Percentiles rank a stretch among this genome's conserved stretches.
These are phyloP conservation scores for Pichia californica DNA, from an alignment of 805 yeast genomes.

Conservation along the genomic window DNA sequence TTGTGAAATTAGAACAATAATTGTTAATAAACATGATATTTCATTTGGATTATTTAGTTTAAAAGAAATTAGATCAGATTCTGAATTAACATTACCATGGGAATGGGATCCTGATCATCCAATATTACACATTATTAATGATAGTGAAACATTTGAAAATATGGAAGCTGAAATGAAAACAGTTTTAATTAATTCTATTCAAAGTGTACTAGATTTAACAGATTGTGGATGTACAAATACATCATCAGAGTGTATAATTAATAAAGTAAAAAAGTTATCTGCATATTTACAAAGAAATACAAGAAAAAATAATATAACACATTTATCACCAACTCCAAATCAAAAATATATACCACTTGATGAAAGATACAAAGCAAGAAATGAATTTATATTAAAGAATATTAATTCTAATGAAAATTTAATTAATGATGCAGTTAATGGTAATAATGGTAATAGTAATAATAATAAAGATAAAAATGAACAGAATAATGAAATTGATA, in stretches of 20 bases:
- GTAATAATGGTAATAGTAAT: background rate
- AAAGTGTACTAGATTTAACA: conserved; percentile 51
- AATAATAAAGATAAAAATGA: background rate
- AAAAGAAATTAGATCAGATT: conserved; percentile 50
- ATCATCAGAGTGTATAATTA: conserved; percentile 47
- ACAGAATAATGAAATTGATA: background rate
- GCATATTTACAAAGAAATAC: conserved; percentile 55
- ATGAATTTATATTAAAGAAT: conserved; percentile 13
- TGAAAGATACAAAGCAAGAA: conserved; percentile 24
- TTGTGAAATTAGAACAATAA: conserved; percentile 51
- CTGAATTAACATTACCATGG: conserved; percentile 79
- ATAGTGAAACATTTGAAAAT: conserved; percentile 46
- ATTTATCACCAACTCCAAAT: conserved; percentile 22
- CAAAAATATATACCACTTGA: conserved; percentile 29
- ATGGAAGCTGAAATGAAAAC: conserved; percentile 48
- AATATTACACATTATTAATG: conserved; percentile 43
- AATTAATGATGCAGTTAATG: background rate
- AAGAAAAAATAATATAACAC: conserved; percentile 37
- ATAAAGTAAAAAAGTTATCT: conserved; percentile 56
- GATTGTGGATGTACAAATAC: conserved; percentile 54
- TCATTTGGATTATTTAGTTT: conserved; percentile 53
- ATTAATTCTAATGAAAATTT: background rate
- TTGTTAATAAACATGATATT: conserved; percentile 32
- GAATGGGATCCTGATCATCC: conserved; percentile 84
- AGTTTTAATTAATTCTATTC: conserved; percentile 53